Base-by-base conservation (phyloP, 2,329 filamentous ascomycete species). In the Aureobasidium sp. region DNA sequence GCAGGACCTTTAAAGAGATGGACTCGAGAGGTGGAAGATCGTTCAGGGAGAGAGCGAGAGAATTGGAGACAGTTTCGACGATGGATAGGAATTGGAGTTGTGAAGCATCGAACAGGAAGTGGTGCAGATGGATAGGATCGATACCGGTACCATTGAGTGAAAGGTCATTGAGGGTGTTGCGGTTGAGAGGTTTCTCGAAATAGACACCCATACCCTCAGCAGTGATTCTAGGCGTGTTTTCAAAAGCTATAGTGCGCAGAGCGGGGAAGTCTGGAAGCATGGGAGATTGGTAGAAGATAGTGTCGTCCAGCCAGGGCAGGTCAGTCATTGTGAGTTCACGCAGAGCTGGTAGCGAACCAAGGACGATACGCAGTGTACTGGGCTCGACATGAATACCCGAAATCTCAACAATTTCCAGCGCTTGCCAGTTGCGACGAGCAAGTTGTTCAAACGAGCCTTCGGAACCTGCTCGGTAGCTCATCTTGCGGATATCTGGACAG, bases 401-500 rank as follows among this genome's bases (percentile, higher is more conserved):
- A 39, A 94, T 77, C 72, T 93, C 89, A 55, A 94, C 72, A 10
- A 90, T 85, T 73, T 91, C 87, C 13, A 94, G 80, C 48, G 83
- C 81, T 51, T 80, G 79, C 89, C 90, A 94, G 57, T 78, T 83
- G 64, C 83, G 85, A 63, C 82, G 80, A 8, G 85, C 82, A 44
- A 97, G 78, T 60, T 83, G 79, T 68, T 90, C 84, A 62, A 97
- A 82, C 69, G 87, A 89, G 62, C 83, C 83, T 77, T 97, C 93
- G 1, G 90, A 83, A 13, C 93, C 93, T 51, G 80, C 79, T 60
- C 84, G 82, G 75, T 95, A 97, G 60, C 84, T 87, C 90, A 96
- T 97, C 76, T 94, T 94, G 66, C 91, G 84, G 61, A 97, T 80
- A 70, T 93, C 86, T 12, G 88, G 85, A 72, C 93, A 97, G 56